These are phyloP conservation scores for Trichocladium uniseriatum DNA, from an alignment of 495 filamentous ascomycete genomes.

Conservation along the genomic window DNA sequence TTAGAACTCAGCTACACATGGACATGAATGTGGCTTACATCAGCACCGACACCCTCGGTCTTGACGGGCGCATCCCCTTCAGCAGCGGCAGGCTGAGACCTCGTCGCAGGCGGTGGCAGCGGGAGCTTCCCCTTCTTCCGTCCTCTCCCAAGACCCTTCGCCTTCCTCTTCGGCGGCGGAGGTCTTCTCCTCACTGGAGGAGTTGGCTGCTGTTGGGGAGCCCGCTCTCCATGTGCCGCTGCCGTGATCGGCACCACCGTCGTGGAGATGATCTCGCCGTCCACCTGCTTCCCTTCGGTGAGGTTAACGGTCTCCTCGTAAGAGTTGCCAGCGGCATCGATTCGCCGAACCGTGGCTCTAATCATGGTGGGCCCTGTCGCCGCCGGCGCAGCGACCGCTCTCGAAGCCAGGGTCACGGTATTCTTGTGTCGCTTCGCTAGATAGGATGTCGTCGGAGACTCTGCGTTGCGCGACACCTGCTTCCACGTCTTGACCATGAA, in stretches of 20 bases:
- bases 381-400: conserved; percentile 32
- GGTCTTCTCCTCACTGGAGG: conserved; percentile 49
- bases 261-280: conserved; percentile 66
- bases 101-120: conserved; percentile 13
- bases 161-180: conserved; percentile 68
- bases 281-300: conserved; percentile 68
- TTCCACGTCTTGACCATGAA: conserved; percentile 73
- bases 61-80: conserved; percentile 11
- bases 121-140: conserved; percentile 56
- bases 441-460: conserved; percentile 67
- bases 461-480: conserved; percentile 63
- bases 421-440: conserved; percentile 81
- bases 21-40: too few relatives aligned
- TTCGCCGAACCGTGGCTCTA: conserved; percentile 66
- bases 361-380: conserved; percentile 47
- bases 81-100: conserved; percentile 14
- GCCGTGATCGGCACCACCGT: conserved; percentile 34
- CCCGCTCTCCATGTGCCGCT: conserved; percentile 17
- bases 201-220: conserved; percentile 20
- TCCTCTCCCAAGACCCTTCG: conserved; percentile 57
- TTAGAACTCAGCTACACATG: conserved; percentile 32
- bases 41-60: conserved; percentile 24
- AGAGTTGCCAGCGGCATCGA: conserved; percentile 68
- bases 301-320: conserved; percentile 74
- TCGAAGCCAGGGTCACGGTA: conserved; percentile 39